phyloP scores from a whole-genome alignment of 805 yeast genomes.

The Danielia reshetovae region DNA sequence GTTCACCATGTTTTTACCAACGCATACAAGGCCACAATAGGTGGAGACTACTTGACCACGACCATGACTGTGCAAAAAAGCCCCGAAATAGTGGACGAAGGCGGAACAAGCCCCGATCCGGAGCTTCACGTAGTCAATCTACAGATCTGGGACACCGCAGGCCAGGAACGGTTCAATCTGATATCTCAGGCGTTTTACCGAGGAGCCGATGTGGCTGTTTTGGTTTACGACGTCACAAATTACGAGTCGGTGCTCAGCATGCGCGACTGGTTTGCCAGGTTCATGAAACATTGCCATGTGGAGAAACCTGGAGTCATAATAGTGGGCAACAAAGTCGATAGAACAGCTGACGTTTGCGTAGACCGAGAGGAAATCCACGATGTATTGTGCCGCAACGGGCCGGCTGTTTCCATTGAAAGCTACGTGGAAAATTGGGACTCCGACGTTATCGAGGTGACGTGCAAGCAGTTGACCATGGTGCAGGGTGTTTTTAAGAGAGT shows the following conservation, averaged over 20 bases:
- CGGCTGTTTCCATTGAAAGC: constrained; percentile 19
- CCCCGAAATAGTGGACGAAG: neutral
- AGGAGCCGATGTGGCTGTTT: constrained; percentile 53
- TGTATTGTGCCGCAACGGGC: constrained; percentile 21
- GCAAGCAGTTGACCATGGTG: constrained; percentile 29
- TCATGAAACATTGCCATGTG: constrained; percentile 46
- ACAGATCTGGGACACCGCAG: constrained; percentile 56
- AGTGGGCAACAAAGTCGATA: constrained; percentile 53
- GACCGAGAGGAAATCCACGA: constrained; percentile 34
- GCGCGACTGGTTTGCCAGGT: constrained; percentile 45
- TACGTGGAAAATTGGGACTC: constrained; percentile 31
- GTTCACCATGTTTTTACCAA: constrained; percentile 52
- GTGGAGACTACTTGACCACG: constrained; percentile 54
- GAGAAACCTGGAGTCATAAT: constrained; percentile 45
- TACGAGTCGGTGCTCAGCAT: constrained; percentile 48
- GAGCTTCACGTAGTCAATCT: constrained; percentile 28
- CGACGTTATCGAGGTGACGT: constrained; percentile 31
- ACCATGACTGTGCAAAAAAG: constrained; percentile 16
- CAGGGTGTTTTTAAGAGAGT: constrained; percentile 32
- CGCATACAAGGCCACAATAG: constrained; percentile 56
- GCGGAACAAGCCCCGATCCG: constrained; percentile 1
- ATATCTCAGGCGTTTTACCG: constrained; percentile 54
- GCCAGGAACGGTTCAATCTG: constrained; percentile 45
- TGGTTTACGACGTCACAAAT: constrained; percentile 52
- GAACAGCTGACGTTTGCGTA: constrained; percentile 28